Conservation (phyloP, 2,329 filamentous ascomycete genomes). For the Fragosphaeria purpurea region DNA sequence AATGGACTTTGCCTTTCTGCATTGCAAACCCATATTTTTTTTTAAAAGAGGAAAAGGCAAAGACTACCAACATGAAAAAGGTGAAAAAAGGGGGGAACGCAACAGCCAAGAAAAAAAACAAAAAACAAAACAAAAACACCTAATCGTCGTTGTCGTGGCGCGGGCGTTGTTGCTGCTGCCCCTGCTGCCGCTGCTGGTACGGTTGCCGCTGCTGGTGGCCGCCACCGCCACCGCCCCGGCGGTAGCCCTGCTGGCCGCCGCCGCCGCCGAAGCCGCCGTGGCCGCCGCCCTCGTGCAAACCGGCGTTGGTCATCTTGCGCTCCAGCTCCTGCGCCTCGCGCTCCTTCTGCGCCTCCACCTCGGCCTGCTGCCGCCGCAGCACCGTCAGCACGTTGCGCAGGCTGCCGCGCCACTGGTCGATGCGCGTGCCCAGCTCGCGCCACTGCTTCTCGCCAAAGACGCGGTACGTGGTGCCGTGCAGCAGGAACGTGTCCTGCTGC, state of each 20-base stretch:
- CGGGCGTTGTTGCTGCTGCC: slow-evolving; percentile 22
- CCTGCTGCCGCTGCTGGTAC: slow-evolving; percentile 19
- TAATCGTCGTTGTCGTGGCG: slow-evolving; percentile 47
- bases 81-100: background rate
- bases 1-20: no score
- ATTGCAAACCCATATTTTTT: no score
- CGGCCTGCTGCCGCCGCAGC: slow-evolving; percentile 70
- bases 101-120: background rate
- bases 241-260: slow-evolving; percentile 13
- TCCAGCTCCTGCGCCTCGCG: slow-evolving; percentile 64
- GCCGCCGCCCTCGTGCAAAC: slow-evolving; percentile 23
- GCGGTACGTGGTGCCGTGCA: slow-evolving; percentile 92
- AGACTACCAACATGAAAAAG: background rate
- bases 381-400: slow-evolving; percentile 69
- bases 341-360: slow-evolving; percentile 68
- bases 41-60: no score
- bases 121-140: background rate
- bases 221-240: background rate
- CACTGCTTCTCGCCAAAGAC: slow-evolving; percentile 98
- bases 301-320: slow-evolving; percentile 38
- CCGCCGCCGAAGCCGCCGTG: slow-evolving; percentile 15
- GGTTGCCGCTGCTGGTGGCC: slow-evolving; percentile 11
- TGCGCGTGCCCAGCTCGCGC: slow-evolving; percentile 80
- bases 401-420: slow-evolving; percentile 85
- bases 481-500: slow-evolving; percentile 83